phyloP scores from a whole-genome alignment of 352 stramenopile genomes.

The Stramenopiles sp. region DNA sequence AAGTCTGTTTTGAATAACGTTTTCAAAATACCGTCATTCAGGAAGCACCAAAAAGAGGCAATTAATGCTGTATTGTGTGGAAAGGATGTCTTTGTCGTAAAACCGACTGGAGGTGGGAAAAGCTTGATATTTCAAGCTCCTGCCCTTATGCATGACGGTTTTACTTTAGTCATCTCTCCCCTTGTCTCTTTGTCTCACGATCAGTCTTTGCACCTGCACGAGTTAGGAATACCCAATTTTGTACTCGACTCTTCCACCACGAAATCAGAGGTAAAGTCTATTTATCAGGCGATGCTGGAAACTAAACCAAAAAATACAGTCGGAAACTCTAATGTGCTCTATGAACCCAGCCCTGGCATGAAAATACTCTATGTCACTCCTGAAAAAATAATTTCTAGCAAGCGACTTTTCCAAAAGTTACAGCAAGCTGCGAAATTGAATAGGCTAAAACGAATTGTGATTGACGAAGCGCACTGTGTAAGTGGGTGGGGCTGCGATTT shows the following conservation, averaged over 20 bases:
- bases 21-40: constrained; percentile 55
- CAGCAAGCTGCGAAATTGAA: constrained; percentile 45
- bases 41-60: constrained; percentile 62
- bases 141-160: constrained; percentile 38
- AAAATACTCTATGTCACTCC: constrained; percentile 41
- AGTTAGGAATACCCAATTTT: neutral
- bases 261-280: neutral
- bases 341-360: too few species aligned
- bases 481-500: constrained; percentile 61
- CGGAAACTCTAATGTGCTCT: too few species aligned
- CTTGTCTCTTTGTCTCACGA: constrained; percentile 75
- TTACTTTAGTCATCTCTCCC: constrained; percentile 72
- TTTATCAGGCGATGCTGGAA: neutral
- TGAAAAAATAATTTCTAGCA: constrained; percentile 68
- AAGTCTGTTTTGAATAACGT: neutral
- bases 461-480: constrained; percentile 67
- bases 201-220: constrained; percentile 30
- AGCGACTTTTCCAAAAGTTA: constrained; percentile 62
- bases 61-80: constrained; percentile 64
- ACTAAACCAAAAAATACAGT: neutral
- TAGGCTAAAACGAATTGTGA: constrained; percentile 65
- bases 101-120: constrained; percentile 64
- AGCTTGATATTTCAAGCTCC: constrained; percentile 69
- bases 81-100: constrained; percentile 70
- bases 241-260: neutral